Percentiles rank a stretch among this genome's conserved stretches.
phyloP scores from a whole-genome alignment of 1,139 yeast genomes.

The Magnusiomyces ingens region DNA sequence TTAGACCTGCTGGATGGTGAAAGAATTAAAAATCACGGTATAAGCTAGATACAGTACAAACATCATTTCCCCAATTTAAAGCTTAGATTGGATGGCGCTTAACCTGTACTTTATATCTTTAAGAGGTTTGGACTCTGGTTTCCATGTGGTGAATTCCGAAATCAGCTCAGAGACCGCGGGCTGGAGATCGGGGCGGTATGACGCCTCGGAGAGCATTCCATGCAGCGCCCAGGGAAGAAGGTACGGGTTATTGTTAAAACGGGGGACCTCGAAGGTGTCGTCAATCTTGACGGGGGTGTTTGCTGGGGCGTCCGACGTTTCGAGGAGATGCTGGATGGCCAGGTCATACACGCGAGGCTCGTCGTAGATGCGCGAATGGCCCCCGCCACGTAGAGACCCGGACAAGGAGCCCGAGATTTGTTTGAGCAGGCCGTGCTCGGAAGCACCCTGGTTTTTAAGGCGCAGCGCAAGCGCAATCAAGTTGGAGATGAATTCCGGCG shows the following conservation, averaged over 20 bases:
- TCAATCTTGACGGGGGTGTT: slow-evolving; percentile 25
- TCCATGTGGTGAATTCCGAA: slow-evolving; percentile 73
- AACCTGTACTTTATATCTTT: slow-evolving; percentile 80
- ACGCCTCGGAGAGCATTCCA: slow-evolving; percentile 59
- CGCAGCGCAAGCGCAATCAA: slow-evolving; percentile 42
- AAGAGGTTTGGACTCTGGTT: slow-evolving; percentile 70
- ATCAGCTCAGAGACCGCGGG: slow-evolving; percentile 55
- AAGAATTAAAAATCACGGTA: background rate
- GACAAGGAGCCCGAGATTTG: slow-evolving; percentile 79
- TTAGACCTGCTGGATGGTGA: background rate
- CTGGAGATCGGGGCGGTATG: slow-evolving; percentile 34
- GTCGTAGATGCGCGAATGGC: slow-evolving; percentile 84
- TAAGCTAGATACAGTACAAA: background rate
- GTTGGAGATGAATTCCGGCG: slow-evolving; percentile 48
- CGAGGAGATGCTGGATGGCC: slow-evolving; percentile 67
- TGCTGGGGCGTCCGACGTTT: slow-evolving; percentile 53
- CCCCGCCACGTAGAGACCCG: slow-evolving; percentile 90
- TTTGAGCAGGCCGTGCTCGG: slow-evolving; percentile 46
- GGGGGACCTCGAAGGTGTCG: slow-evolving; percentile 27
- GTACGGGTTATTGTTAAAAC: slow-evolving; percentile 64
- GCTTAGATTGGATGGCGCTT: slow-evolving; percentile 46
- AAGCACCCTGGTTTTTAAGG: slow-evolving; percentile 33
- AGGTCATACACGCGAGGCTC: slow-evolving; percentile 79
- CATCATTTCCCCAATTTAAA: slow-evolving; percentile 12
- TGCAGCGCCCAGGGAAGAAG: slow-evolving; percentile 89